Evolutionary conservation across 805 yeast species (phyloP), one percentile per base, ranked within the genome.

Genomic region (Metschnikowia henanensis): DNA sequence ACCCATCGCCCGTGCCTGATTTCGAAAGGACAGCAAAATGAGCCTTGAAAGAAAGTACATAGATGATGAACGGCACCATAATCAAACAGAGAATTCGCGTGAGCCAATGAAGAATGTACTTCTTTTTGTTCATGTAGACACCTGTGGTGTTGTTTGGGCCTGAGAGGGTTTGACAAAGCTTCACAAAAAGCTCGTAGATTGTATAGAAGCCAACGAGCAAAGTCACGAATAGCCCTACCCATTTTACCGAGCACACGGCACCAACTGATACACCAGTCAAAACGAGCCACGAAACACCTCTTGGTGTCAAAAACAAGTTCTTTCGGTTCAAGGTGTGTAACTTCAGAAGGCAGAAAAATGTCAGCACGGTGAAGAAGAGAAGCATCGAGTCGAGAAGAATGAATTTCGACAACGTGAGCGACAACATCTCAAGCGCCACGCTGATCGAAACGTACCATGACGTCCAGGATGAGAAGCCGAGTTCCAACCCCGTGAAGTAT

Each of bases 221-320:
- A 45, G 95, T 92, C 48, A 88, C 87, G 58, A 94, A 88, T 44
- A 92, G 75, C 57, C 99, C 99, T 46, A 94, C 98, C 96, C 91
- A 89, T 68, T 94, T 94, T 45, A 90, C 95, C 22, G 96, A 85
- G 60, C 92, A 84, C 16, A 91, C 86, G 64, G 94, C 87, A 32
- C 99, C 98, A 57, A 94, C 81, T 35, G 81, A 73, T 40, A 89
- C 68, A 52, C 99, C 99, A 7, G 96, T 86, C 46, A 86, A 68
- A 19, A 84, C 55, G 40, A 94, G 67, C 96, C 97, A 92, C 62
- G 81, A 81, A 96, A 96, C 94, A 97, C 99, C 92, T 59, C 80
- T 77, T 58, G 82, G 72, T 10, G 86, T 61, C 60, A 91, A 88
- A 28, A 72, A 70, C 39, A 67, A 60, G 13, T 59, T 51, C 32